Evolutionary conservation across 139 green algal genomes (phyloP), one percentile per base, ranked within the genome.

Genomic region (Deuterostichococcus epilithicus): DNA sequence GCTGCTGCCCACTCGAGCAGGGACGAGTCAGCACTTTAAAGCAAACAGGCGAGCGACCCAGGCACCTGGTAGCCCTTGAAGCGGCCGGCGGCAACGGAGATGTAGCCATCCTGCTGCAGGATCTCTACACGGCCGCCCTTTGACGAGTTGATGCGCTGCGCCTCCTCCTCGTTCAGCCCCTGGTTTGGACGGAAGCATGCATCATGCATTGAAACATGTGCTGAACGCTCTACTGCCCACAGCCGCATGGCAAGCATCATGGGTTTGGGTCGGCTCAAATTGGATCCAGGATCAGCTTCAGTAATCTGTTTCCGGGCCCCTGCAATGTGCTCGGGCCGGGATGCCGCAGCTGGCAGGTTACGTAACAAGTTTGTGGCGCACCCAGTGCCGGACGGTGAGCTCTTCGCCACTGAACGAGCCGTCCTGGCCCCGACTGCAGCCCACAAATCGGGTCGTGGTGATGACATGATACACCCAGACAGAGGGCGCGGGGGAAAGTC

Each of bases 71-170:
- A 69, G 44, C 74, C 76, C 68, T 47, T 68, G 66, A 78, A 60
- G 1, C 73, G 78, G 13, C 88, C 86, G 30, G 80, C 74, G 18
- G 76, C 37, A 5, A 93, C 83, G 5, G 70, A 73, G 36, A 92
- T 37, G 76, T 92, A 92, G 3, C 87, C 87, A 44, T 89, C 85
- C 1, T 78, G 66, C 1, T 15, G 15, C 52, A 63, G 52, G 3
- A 63, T 25, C 52, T 63, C 32, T 35, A 28, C 42, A 30, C n/a
- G 42, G 5, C 8, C 28, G 1, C 42, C 37, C 30, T 26, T 66
- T 3, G 38, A 25, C 73, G 34, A 39, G 4, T 1, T 60, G 30
- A 87, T 81, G 35, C 83, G 75, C 44, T 73, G 68, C 25, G 69
- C 75, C 76, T 88, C 83, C 10, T 10, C 65, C 6, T 52, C 25